Evolutionary conservation across 2,329 filamentous ascomycete genomes (phyloP), one percentile per base, ranked within the genome.

Genomic region (Fusarium sp.): DNA sequence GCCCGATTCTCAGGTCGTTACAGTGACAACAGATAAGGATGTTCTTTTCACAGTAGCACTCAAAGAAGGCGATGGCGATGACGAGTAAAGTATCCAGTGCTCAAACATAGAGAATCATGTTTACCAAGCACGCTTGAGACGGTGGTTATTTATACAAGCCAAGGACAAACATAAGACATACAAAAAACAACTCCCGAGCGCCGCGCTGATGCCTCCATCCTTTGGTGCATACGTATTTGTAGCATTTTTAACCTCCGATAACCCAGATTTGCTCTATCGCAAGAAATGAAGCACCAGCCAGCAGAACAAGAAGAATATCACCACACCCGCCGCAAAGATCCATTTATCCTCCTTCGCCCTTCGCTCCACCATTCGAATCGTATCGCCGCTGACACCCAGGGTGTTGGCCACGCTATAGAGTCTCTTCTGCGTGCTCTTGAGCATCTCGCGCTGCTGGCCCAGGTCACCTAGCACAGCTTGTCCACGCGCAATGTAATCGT

Each of bases 361-460:
- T 73, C 96, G 84, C 82, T 98, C 95, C 44, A 99, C 92, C 94
- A 96, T 98, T 48, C 96, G 90, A 71, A 99, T 99, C 3, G 96
- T 99, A 79, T 98, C 95, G 22, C 95, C 94, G 76, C 92, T 97
- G 64, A 99, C 88, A 1, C 96, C 96, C 49, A 99, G 82, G 24
- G 96, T 98, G 78, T 97, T 98, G 9, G 93, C 96, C 22, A 98
- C 94, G 74, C 89, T 95, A 78, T 98, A 98, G 52, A 99, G 84
- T 78, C 90, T 90, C 79, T 91, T 91, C 82, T 99, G 96, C 24
- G 96, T 98, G 54, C 91, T 93, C 84, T 99, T 99, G 69, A 99
- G 85, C 84, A 98, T 94, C 79, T 98, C 95, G 58, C 93, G 88
- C 84, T 99, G 96, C 76, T 96, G 88, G 5, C 93, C 92, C 59